Percentiles rank a stretch among this genome's conserved stretches.
These are phyloP conservation scores for Didymella arachidicola DNA, from an alignment of 2,329 filamentous ascomycete genomes.

Conservation along the genomic window DNA sequence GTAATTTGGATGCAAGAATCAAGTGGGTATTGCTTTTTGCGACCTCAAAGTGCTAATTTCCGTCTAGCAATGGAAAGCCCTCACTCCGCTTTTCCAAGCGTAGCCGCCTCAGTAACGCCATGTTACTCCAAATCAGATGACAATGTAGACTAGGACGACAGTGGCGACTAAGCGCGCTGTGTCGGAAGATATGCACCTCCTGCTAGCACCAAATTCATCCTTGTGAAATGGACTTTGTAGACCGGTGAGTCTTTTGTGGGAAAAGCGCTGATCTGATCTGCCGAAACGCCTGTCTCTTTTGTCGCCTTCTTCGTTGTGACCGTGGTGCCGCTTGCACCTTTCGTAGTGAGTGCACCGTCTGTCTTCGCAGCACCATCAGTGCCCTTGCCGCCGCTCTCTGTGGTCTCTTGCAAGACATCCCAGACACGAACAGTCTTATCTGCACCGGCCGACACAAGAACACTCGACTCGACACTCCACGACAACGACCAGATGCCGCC, in stretches of 20 bases:
- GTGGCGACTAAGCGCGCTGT: slow-evolving; percentile 13
- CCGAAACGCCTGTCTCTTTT: slow-evolving; percentile 88
- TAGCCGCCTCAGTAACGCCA: slow-evolving; percentile 4
- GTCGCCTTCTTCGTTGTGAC: slow-evolving; percentile 70
- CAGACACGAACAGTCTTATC: slow-evolving; percentile 93
- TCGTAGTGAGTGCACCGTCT: slow-evolving; percentile 61
- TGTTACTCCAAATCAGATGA: neutral
- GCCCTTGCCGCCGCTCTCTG: slow-evolving; percentile 54
- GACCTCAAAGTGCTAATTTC: neutral
- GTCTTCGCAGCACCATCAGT: slow-evolving; percentile 61
- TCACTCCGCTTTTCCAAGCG: neutral
- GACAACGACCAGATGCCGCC: slow-evolving; percentile 92
- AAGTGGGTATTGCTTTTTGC: slow-evolving; percentile 9
- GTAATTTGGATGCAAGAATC: too few species aligned
- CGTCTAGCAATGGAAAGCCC: neutral
- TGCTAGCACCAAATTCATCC: slow-evolving; percentile 92
- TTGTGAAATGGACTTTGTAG: slow-evolving; percentile 89
- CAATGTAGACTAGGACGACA: neutral
- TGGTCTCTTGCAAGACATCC: slow-evolving; percentile 82
- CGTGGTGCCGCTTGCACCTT: slow-evolving; percentile 57
- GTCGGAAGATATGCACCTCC: slow-evolving; percentile 72
- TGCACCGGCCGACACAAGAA: slow-evolving; percentile 87
- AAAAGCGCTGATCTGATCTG: slow-evolving; percentile 94
- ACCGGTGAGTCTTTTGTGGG: slow-evolving; percentile 96
- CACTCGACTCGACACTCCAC: slow-evolving; percentile 91